phyloP scores from a whole-genome alignment of 768 basidiomycete genomes.

The Podaxis pistillaris region DNA sequence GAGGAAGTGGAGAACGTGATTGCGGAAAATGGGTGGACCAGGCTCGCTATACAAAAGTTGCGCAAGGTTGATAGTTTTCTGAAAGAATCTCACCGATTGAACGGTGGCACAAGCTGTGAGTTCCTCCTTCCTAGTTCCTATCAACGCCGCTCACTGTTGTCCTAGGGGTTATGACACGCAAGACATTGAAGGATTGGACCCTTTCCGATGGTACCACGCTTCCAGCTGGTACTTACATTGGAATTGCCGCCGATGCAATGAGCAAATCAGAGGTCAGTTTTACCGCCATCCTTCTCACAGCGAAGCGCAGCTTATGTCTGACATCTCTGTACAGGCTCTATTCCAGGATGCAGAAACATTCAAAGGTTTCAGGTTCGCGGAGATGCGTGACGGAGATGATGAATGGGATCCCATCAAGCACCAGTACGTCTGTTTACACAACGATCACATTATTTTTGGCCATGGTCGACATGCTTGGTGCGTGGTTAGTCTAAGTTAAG shows the following conservation, averaged over 20 bases:
- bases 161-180: slow-evolving; percentile 22
- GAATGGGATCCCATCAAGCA: slow-evolving; percentile 24
- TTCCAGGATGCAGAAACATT: slow-evolving; percentile 31
- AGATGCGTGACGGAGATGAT: slow-evolving; percentile 20
- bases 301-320: background rate
- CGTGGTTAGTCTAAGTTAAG: background rate
- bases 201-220: slow-evolving; percentile 38
- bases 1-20: slow-evolving; percentile 41
- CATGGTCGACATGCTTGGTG: slow-evolving; percentile 32
- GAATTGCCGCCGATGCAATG: slow-evolving; percentile 21
- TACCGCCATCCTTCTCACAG: background rate
- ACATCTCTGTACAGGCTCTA: slow-evolving; percentile 11
- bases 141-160: background rate
- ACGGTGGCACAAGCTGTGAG: slow-evolving; percentile 6
- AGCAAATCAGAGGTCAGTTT: slow-evolving; percentile 18
- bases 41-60: slow-evolving; percentile 34
- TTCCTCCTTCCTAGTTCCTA: background rate
- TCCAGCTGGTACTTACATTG: slow-evolving; percentile 32
- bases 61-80: slow-evolving; percentile 45
- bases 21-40: slow-evolving; percentile 32
- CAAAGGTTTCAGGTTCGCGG: slow-evolving; percentile 36
- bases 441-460: slow-evolving; percentile 38
- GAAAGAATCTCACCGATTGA: slow-evolving; percentile 32
- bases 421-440: slow-evolving; percentile 30
- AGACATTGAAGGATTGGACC: slow-evolving; percentile 33